Conservation (phyloP, 2,329 filamentous ascomycete species). For the Paramyrothecium sp. region DNA sequence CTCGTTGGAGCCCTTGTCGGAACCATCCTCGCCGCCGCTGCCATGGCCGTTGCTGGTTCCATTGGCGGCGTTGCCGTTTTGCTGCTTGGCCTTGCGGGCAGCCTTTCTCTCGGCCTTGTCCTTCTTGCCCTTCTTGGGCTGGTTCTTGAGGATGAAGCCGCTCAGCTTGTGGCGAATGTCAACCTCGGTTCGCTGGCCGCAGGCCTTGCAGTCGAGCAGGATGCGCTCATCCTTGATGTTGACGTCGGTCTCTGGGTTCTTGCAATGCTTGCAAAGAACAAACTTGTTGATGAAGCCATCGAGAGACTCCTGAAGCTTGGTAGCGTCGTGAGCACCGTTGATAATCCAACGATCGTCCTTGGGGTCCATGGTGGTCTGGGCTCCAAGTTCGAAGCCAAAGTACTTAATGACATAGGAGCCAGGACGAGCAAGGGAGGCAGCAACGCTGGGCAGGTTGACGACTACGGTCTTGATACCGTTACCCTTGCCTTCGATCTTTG, state of each 20-base stretch:
- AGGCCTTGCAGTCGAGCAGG: slow-evolving; percentile 96
- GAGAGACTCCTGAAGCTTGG: slow-evolving; percentile 96
- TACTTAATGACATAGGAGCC: slow-evolving; percentile 98
- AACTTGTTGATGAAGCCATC: slow-evolving; percentile 99
- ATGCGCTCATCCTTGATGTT: slow-evolving; percentile 93
- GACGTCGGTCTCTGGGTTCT: slow-evolving; percentile 97
- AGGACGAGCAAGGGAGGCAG: slow-evolving; percentile 86
- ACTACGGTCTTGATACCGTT: slow-evolving; percentile 99
- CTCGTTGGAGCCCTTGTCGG: slow-evolving; percentile 48
- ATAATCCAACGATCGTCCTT: slow-evolving; percentile 99
- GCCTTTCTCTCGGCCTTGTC: slow-evolving; percentile 93
- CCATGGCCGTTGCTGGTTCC: slow-evolving; percentile 62
- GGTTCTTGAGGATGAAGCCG: slow-evolving; percentile 95
- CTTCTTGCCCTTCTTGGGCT: slow-evolving; percentile 92
- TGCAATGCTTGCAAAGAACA: slow-evolving; percentile 99
- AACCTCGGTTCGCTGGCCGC: slow-evolving; percentile 87
- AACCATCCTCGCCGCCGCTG: slow-evolving; percentile 48
- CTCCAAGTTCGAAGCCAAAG: slow-evolving; percentile 97
- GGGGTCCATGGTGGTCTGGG: slow-evolving; percentile 97
- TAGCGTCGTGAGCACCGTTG: slow-evolving; percentile 94
- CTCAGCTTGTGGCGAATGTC: slow-evolving; percentile 94
- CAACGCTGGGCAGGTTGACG: slow-evolving; percentile 93
- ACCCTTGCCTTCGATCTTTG: slow-evolving; percentile 99
- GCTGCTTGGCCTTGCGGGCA: slow-evolving; percentile 84
- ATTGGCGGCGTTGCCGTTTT: slow-evolving; percentile 56